These are phyloP conservation scores for Solidago caesia DNA, from an alignment of 129 eudicot genomes.

Conservation along the genomic window DNA sequence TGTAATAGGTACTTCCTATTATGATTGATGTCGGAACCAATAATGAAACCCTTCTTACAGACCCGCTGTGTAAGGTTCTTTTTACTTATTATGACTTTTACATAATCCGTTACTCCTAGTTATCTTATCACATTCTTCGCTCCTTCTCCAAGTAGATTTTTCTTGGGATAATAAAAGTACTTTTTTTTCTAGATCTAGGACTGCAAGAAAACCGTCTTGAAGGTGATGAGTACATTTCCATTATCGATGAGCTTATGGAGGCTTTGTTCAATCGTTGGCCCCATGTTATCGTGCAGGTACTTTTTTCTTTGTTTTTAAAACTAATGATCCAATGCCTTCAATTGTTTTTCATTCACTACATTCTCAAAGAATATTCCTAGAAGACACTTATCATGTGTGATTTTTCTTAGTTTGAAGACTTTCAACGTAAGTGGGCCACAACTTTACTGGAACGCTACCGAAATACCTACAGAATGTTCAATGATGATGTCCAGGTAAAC, in stretches of 20 bases:
- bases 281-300: conserved; percentile 91
- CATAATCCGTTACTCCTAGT: neutral
- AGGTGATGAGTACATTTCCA: conserved; percentile 85
- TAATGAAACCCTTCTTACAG: conserved; percentile 81
- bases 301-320: conserved; percentile 2
- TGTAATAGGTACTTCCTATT: conserved; percentile 82
- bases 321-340: neutral
- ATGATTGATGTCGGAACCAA: conserved; percentile 98
- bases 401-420: conserved; percentile 85
- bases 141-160: neutral
- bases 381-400: conserved; percentile 10
- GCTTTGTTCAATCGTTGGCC: conserved; percentile 96
- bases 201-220: conserved; percentile 95
- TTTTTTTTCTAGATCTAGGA: conserved; percentile 67
- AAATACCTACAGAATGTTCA: conserved; percentile 84
- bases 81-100: neutral
- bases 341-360: neutral
- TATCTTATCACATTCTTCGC: neutral
- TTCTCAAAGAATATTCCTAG: conserved; percentile 11
- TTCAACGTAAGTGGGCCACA: conserved; percentile 94
- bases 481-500: conserved; percentile 90
- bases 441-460: conserved; percentile 80
- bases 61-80: conserved; percentile 72
- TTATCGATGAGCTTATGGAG: conserved; percentile 93
- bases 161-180: neutral